These are phyloP conservation scores for Helicostylum pulchrum DNA, from an alignment of 192 early-diverging fungal species.

Conservation along the genomic window DNA sequence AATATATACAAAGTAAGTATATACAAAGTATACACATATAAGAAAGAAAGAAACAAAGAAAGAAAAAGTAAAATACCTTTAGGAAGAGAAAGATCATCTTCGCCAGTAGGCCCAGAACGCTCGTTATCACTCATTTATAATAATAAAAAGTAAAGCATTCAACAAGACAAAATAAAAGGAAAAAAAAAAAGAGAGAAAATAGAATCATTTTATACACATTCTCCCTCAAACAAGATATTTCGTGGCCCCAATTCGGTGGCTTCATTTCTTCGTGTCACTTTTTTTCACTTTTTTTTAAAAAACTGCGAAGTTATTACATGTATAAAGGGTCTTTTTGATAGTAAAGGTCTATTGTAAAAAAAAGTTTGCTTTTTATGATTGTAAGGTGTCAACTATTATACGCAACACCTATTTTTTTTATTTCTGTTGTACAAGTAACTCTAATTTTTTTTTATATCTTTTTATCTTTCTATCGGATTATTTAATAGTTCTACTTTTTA, in stretches of 20 bases:
- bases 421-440: too few species aligned
- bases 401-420: too few species aligned
- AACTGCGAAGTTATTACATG: background rate
- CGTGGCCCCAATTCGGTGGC: background rate
- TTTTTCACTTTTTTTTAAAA: background rate
- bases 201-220: background rate
- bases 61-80: slow-evolving; percentile 20
- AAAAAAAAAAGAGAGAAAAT: background rate
- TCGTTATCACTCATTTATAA: slow-evolving; percentile 37
- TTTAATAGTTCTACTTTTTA: too few species aligned
- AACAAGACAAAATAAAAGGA: background rate
- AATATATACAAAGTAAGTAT: too few species aligned
- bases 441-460: too few species aligned
- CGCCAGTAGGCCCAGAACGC: slow-evolving; percentile 31
- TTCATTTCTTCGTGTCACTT: background rate
- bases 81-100: slow-evolving; percentile 35
- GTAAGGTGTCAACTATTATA: too few species aligned
- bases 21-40: background rate
- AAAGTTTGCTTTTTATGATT: too few species aligned
- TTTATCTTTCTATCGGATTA: too few species aligned
- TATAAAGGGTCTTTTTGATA: too few species aligned
- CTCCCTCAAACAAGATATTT: background rate
- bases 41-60: background rate
- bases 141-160: slow-evolving; percentile 10
- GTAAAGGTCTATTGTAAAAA: too few species aligned